Evolutionary conservation across 768 basidiomycete species (phyloP), one percentile per base, ranked within the genome.

Genomic region (Chalciporus chontae): DNA sequence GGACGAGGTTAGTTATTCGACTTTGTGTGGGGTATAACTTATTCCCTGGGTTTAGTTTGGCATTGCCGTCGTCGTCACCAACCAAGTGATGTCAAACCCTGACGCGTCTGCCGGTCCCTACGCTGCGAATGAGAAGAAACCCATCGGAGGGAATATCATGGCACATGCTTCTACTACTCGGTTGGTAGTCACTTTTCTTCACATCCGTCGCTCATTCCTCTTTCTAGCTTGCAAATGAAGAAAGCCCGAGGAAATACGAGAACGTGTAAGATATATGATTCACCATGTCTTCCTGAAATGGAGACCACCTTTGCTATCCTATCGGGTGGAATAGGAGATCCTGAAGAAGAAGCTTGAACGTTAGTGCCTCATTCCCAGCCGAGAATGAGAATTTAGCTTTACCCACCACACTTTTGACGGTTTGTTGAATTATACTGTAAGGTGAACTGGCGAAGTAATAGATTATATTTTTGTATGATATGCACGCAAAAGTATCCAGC

Each of bases 11-110:
- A 44, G 78, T 64, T 45, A 18, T 10, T 38, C 46, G 9, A 3
- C 50, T 38, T 8, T 26, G 3, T 19, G 31, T 15, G 23, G 43
- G 23, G 21, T 11, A n/a, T 43, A 26, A 18, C 42, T 48, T 14
- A 53, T 45, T 36, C 57, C 49, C 56, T 46, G 37, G 45, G 43
- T 36, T 21, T 54, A 98, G 95, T 99, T 91, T 62, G 96, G 96
- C 24, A 90, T 98, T 43, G 96, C 96, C 4, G 95, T 98, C 19
- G 94, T 99, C 10, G 85, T 97, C 37, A 90, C 91, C 4, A 99
- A 99, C 67, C 96, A 99, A 69, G 96, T 99, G 58, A 96, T 99
- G 81, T 97, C 96, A n/a, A 94, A 85, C 50, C 95, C 96, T 2
- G 96, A 99, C 65, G 93, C 92, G 24, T 82, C 87, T 3, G 91